Percentiles rank a stretch among this genome's conserved stretches.
phyloP scores from a whole-genome alignment of 208 protist genomes.

The Angomonas ambiguus region DNA sequence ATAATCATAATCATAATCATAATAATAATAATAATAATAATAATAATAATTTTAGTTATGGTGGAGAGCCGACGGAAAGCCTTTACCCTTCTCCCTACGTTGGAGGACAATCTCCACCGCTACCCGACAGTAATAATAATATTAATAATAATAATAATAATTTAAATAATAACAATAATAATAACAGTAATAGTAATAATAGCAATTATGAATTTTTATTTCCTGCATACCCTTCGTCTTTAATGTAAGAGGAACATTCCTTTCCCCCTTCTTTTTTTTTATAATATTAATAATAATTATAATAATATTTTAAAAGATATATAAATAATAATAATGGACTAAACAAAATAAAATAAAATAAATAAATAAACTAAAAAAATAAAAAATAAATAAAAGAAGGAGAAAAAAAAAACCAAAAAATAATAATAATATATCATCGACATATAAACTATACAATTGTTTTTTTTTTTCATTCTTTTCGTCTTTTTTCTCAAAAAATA shows the following conservation, averaged over 20 bases:
- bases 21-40: background rate
- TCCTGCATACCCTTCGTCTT: too few relatives aligned
- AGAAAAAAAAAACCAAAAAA: slow-evolving; percentile 3
- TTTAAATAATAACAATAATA: background rate
- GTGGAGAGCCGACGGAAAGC: background rate
- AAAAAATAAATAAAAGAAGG: background rate
- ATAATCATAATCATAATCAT: background rate
- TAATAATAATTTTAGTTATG: background rate
- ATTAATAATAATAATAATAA: background rate
- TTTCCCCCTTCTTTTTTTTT: background rate
- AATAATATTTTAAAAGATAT: slow-evolving; percentile 1
- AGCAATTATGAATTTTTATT: background rate
- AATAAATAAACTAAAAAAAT: slow-evolving; percentile 2
- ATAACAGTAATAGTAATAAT: background rate
- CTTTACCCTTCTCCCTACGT: background rate
- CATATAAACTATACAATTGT: too few relatives aligned
- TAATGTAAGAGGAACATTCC: too few relatives aligned
- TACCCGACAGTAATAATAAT: background rate
- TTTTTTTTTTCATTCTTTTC: background rate
- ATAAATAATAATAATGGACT: slow-evolving; percentile 4
- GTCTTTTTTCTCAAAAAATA: background rate
- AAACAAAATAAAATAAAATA: slow-evolving; percentile 5
- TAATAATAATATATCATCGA: background rate
- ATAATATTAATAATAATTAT: background rate
- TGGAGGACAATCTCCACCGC: too few relatives aligned